These are phyloP conservation scores for Amanita inopinata DNA, from an alignment of 768 basidiomycete genomes.

Conservation along the genomic window DNA sequence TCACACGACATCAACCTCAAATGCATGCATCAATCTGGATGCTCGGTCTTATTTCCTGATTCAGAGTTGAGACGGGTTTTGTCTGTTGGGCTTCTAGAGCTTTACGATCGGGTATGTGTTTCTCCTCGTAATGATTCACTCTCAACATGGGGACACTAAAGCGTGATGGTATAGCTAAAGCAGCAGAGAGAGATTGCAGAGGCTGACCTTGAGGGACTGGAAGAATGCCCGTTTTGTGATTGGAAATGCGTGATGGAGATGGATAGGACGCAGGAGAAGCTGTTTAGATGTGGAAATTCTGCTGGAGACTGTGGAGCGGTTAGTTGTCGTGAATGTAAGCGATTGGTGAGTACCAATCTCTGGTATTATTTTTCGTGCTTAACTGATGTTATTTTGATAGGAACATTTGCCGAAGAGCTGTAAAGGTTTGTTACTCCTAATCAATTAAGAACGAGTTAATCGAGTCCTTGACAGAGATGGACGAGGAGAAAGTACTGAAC, in stretches of 20 bases:
- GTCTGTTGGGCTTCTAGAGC: slow-evolving; percentile 48
- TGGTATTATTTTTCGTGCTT: slow-evolving; percentile 3
- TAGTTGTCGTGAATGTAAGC: slow-evolving; percentile 75
- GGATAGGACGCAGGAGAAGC: slow-evolving; percentile 43
- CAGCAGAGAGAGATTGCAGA: slow-evolving; percentile 73
- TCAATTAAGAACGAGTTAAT: not conserved
- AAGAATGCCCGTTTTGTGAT: slow-evolving; percentile 89
- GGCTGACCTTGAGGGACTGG: slow-evolving; percentile 70
- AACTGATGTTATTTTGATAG: slow-evolving; percentile 21
- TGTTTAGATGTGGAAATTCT: slow-evolving; percentile 46
- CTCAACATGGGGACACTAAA: not conserved
- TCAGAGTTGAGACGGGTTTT: slow-evolving; percentile 65
- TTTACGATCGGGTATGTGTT: slow-evolving; percentile 48
- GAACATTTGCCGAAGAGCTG: slow-evolving; percentile 80
- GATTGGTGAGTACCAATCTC: slow-evolving; percentile 35
- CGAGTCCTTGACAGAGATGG: slow-evolving; percentile 41
- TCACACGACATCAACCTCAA: slow-evolving; percentile 48
- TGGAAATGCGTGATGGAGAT: slow-evolving; percentile 73
- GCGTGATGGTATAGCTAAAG: slow-evolving; percentile 28
- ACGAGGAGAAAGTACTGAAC: slow-evolving; percentile 66
- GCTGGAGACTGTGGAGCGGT: slow-evolving; percentile 68
- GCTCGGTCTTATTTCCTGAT: slow-evolving; percentile 55
- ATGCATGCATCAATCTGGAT: slow-evolving; percentile 81
- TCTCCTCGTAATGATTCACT: not conserved
- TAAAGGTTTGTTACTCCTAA: slow-evolving; percentile 38